Conservation (phyloP, 148 eudicot genomes). For the Selenicereus undatus region DNA sequence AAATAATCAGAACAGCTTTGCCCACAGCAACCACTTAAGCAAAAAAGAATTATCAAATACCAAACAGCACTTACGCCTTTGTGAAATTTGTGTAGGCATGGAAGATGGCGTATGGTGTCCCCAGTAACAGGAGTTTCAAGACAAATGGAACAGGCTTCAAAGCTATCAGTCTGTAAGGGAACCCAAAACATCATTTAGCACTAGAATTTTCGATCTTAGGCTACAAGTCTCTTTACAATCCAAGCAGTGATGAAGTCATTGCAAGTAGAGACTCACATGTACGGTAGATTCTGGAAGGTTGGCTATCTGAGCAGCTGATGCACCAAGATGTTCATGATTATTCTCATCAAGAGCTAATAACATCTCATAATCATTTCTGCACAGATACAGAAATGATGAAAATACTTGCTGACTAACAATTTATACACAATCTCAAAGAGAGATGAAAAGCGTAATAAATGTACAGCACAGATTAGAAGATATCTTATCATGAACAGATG, state of each 20-base stretch:
- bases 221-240: constrained; percentile 9
- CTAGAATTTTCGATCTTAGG: not conserved
- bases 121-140: constrained; percentile 79
- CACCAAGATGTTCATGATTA: constrained; percentile 75
- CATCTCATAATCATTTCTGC: constrained; percentile 87
- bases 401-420: not conserved
- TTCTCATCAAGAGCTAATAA: constrained; percentile 91
- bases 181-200: constrained; percentile 6
- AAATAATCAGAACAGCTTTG: not conserved
- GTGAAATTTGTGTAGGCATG: constrained; percentile 96
- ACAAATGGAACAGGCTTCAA: constrained; percentile 77
- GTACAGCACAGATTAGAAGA: not conserved
- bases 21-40: not conserved
- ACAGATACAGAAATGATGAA: constrained; percentile 8
- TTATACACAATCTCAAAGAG: not conserved
- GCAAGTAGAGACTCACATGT: constrained; percentile 41
- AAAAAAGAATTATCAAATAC: constrained; percentile 1
- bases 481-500: too few relatives aligned
- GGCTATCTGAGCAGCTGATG: constrained; percentile 54
- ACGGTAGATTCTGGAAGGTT: constrained; percentile 71
- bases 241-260: constrained; percentile 6
- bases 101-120: constrained; percentile 84
- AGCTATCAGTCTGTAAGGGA: constrained; percentile 49
- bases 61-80: constrained; percentile 59
- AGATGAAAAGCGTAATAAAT: not conserved